Conservation (phyloP, 2,329 filamentous ascomycete species). For the Chrysosporium queenslandicum region DNA sequence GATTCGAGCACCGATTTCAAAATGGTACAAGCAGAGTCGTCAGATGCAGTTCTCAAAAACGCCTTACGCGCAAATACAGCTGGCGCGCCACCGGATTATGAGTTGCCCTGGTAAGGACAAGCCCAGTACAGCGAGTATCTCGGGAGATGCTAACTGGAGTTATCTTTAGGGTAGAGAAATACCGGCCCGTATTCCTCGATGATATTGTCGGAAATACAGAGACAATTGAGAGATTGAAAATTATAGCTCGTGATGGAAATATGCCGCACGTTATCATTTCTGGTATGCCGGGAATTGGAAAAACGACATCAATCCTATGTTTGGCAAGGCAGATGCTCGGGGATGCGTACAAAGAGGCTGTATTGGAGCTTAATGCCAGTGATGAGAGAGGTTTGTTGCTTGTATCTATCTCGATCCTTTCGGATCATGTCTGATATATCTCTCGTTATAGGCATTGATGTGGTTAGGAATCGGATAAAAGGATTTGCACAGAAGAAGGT, state of each 20-base stretch:
- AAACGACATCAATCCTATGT: conserved; percentile 91
- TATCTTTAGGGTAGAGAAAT: conserved; percentile 81
- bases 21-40: conserved; percentile 42
- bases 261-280: conserved; percentile 99
- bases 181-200: conserved; percentile 85
- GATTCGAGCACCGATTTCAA: conserved; percentile 8
- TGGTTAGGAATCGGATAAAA: conserved; percentile 94
- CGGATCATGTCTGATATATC: not conserved
- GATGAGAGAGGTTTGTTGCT: conserved; percentile 64
- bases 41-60: conserved; percentile 35
- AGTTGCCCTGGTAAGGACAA: conserved; percentile 40
- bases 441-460: conserved; percentile 64
- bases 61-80: conserved; percentile 32
- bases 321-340: conserved; percentile 85
- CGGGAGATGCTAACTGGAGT: not conserved
- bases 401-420: not conserved
- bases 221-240: conserved; percentile 92
- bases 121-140: too few relatives aligned
- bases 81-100: conserved; percentile 37
- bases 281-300: conserved; percentile 98
- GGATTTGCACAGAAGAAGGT: conserved; percentile 99
- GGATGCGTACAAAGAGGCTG: conserved; percentile 92
- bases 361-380: conserved; percentile 89
- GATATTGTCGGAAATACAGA: conserved; percentile 97
- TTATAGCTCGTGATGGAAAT: conserved; percentile 96